Percentiles rank a stretch among this genome's conserved stretches.
phyloP scores from a whole-genome alignment of 805 yeast genomes.

The Kodamaea laetipori region DNA sequence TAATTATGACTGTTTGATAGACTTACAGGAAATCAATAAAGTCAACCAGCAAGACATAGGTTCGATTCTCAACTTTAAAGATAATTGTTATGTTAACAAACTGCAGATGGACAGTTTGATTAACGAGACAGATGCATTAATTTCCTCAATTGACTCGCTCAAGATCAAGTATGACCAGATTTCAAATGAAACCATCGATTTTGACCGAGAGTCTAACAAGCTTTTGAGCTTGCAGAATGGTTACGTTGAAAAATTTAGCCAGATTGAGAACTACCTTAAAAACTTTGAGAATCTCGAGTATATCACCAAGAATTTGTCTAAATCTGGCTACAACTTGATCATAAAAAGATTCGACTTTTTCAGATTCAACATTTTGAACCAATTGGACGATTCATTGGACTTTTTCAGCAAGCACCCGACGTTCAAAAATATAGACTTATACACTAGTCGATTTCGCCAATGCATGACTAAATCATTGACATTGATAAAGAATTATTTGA shows the following conservation, averaged over 20 bases:
- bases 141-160: constrained; percentile 49
- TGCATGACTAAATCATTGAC: constrained; percentile 82
- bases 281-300: constrained; percentile 72
- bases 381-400: constrained; percentile 65
- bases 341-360: constrained; percentile 49
- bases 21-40: constrained; percentile 40
- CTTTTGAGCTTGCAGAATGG: constrained; percentile 50
- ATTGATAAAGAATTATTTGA: constrained; percentile 67
- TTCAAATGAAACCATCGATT: constrained; percentile 60
- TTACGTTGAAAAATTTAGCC: constrained; percentile 43
- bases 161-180: constrained; percentile 58
- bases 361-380: constrained; percentile 44
- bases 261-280: constrained; percentile 50
- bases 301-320: constrained; percentile 67
- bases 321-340: constrained; percentile 67
- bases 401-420: constrained; percentile 54
- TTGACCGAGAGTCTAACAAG: constrained; percentile 57
- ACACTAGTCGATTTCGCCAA: constrained; percentile 73
- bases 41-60: constrained; percentile 42
- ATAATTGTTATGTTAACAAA: constrained; percentile 30
- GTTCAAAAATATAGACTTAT: constrained; percentile 69
- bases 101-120: constrained; percentile 36
- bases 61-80: constrained; percentile 36
- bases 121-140: constrained; percentile 46
- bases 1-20: constrained; percentile 44